A percentile compares a stretch with the other conserved stretches of the same genome.
Conservation (phyloP, 805 yeast genomes). For the Starmerella tilneyi region DNA sequence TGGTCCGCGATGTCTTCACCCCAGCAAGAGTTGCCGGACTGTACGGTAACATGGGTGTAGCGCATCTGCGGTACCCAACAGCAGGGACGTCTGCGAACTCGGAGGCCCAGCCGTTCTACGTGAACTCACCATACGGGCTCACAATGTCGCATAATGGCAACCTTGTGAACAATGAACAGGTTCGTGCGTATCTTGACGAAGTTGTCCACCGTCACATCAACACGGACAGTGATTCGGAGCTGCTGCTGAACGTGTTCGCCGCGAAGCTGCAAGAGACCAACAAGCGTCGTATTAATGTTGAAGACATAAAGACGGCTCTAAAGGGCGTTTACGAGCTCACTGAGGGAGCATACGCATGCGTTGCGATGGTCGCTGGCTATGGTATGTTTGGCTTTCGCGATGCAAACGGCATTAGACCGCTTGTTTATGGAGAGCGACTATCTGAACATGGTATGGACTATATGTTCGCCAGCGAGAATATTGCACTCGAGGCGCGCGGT, state of each 20-base stretch:
- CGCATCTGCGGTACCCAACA: constrained; percentile 91
- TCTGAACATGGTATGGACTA: constrained; percentile 67
- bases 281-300: constrained; percentile 85
- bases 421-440: constrained; percentile 71
- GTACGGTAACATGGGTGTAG: constrained; percentile 90
- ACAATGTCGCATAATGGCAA: constrained; percentile 89
- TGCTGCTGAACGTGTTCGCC: constrained; percentile 81
- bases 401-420: constrained; percentile 92
- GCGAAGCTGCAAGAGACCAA: constrained; percentile 81
- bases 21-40: constrained; percentile 64
- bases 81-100: constrained; percentile 93
- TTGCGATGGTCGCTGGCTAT: constrained; percentile 90
- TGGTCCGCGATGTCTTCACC: constrained; percentile 96
- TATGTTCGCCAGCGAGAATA: constrained; percentile 93
- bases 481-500: constrained; percentile 86
- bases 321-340: constrained; percentile 69
- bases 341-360: constrained; percentile 96
- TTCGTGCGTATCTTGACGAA: constrained; percentile 75
- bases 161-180: constrained; percentile 72
- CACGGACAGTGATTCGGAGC: constrained; percentile 92
- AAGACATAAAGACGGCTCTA: constrained; percentile 78
- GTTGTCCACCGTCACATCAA: constrained; percentile 93
- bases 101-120: constrained; percentile 98
- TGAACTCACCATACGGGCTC: constrained; percentile 92
- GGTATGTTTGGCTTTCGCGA: constrained; percentile 94